Base-by-base conservation (phyloP, 805 yeast genomes). In the Candida vartiovaarae region DNA sequence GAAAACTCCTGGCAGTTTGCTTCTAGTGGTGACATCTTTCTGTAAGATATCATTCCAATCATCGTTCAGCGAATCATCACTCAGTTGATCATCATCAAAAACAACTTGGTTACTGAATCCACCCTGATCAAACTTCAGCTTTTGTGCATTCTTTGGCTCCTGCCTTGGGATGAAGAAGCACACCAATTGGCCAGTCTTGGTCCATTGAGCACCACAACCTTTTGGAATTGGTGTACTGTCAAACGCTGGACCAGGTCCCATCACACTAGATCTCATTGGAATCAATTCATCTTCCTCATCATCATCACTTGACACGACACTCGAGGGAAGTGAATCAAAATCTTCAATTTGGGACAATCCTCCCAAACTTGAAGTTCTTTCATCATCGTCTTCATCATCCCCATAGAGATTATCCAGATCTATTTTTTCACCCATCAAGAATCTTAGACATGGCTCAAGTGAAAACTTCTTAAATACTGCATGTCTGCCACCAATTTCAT, bases 141-240 rank as follows among this genome's bases (percentile, higher is more conserved):
- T 66, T 50, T 68, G 64, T 34, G 39, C 42, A 6, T 26, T 10
- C 67, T 64, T 45, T 64, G 67, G 38, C 64, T 70, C 40, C 75
- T 47, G 49, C 34, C 47, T 76, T 0, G 83, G 80, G 8, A 82
- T 75, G 63, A 87, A 88, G 55, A 90, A 90, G 57, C 95, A 86
- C 1, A 90, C 82, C 40, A 90, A 66, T 46, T 78, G 78, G 0
- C 96, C 96, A 3, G 77, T 74, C 9, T 78, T 73, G 0, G 95
- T 72, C 96, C 96, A 90, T 2, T 78, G 68, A 0, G 95, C 96
- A 8, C 96, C 96, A 66, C 96, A 90, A 8, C 89, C 93, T 57
- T 86, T 89, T 0, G 97, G 96, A 10, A 90, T 74, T 0, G 97
- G 97, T 0, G 95, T 86, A 34, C 87, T 81, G 57, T 87, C 95